Conservation (phyloP, 208 protist genomes). For the Hexamita inflata region DNA sequence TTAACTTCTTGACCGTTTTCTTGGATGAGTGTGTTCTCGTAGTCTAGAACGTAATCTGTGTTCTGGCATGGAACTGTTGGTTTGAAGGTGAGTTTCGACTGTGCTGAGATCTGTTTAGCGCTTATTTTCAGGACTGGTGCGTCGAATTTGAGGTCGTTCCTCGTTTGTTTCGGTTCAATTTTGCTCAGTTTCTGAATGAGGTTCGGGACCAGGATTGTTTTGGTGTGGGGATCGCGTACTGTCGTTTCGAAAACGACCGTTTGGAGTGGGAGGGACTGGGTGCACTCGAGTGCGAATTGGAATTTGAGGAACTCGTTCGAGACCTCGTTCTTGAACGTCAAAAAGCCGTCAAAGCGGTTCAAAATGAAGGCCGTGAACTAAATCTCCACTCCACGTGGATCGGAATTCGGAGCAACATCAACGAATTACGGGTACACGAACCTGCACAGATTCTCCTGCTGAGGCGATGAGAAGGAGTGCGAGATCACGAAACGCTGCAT, state of each 20-base stretch:
- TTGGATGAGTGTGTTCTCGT: too few species aligned
- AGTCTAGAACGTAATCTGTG: too few species aligned
- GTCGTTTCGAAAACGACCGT: neutral
- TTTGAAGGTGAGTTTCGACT: too few species aligned
- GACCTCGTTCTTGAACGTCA: neutral
- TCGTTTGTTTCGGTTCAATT: too few species aligned
- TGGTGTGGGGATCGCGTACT: neutral
- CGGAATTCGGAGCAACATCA: neutral
- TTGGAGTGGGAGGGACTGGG: neutral
- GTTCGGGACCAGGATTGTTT: slow-evolving; percentile 4
- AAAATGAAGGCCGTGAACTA: neutral
- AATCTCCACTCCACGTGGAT: neutral
- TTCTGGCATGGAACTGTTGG: too few species aligned
- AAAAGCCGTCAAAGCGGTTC: neutral
- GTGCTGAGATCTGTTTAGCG: too few species aligned
- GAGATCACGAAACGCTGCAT: slow-evolving; percentile 17
- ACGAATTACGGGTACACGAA: neutral
- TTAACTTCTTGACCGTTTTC: neutral
- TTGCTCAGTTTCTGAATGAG: too few species aligned
- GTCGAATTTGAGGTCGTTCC: too few species aligned
- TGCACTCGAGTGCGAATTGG: neutral
- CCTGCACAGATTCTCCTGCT: neutral
- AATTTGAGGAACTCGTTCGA: neutral
- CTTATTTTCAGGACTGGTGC: too few species aligned
- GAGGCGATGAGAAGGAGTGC: neutral